phyloP scores from a whole-genome alignment of 495 filamentous ascomycete genomes.

The Paragyromitra xinjiangensis region DNA sequence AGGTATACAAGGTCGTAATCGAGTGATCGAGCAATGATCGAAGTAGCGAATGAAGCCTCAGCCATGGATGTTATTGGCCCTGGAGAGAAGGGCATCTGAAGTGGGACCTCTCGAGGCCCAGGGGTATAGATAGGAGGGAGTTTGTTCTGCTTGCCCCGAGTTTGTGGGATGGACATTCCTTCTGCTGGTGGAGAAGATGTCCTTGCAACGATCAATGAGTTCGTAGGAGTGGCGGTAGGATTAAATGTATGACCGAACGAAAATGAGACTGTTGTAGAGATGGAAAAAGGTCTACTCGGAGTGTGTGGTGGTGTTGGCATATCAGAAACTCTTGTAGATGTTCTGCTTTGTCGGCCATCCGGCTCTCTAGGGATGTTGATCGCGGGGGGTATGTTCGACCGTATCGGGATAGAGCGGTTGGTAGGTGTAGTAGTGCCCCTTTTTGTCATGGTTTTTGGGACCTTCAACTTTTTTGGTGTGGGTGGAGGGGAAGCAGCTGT shows the following conservation, averaged over 20 bases:
- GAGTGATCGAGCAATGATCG: slow-evolving; percentile 58
- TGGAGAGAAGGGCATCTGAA: slow-evolving; percentile 46
- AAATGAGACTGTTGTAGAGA: slow-evolving; percentile 39
- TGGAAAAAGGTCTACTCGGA: slow-evolving; percentile 48
- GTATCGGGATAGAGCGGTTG: slow-evolving; percentile 19
- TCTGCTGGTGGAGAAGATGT: slow-evolving; percentile 4
- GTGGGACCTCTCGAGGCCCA: slow-evolving; percentile 39
- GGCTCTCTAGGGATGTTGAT: slow-evolving; percentile 47
- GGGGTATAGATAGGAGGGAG: slow-evolving; percentile 34
- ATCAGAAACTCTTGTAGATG: slow-evolving; percentile 47
- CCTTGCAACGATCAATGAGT: slow-evolving; percentile 4
- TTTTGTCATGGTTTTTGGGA: slow-evolving; percentile 28
- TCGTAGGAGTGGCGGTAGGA: slow-evolving; percentile 20
- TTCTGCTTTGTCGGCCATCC: slow-evolving; percentile 40
- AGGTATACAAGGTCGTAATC: slow-evolving; percentile 59
- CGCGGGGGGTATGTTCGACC: slow-evolving; percentile 39
- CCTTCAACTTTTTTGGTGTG: slow-evolving; percentile 25
- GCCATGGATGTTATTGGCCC: slow-evolving; percentile 54
- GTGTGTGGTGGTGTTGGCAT: slow-evolving; percentile 52
- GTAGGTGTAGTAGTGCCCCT: slow-evolving; percentile 28
- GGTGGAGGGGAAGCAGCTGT: slow-evolving; percentile 10
- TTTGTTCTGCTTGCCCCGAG: slow-evolving; percentile 38
- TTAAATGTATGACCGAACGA: slow-evolving; percentile 30
- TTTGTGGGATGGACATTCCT: slow-evolving; percentile 5
- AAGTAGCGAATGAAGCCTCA: slow-evolving; percentile 58